Evolutionary conservation across 1,139 yeast genomes (phyloP).

Genomic region (Lipomyces yarrowii): DNA sequence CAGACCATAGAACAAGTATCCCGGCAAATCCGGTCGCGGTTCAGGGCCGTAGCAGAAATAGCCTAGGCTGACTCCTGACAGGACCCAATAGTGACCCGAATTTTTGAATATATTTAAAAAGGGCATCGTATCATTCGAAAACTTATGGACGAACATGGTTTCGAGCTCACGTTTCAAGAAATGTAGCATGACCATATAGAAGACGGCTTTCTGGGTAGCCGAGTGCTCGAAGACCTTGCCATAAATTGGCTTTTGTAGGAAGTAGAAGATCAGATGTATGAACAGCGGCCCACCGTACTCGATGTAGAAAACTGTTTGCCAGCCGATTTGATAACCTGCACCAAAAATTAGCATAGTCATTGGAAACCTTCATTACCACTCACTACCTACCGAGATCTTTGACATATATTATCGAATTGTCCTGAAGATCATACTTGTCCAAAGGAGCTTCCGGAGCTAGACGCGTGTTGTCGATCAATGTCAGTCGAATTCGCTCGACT

Average conservation of each 20-base stretch:
- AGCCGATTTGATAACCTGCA: conserved; percentile 61
- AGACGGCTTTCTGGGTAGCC: conserved; percentile 57
- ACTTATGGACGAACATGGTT: conserved; percentile 78
- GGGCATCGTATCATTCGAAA: conserved; percentile 93
- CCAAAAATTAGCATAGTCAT: background rate
- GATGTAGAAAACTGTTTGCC: conserved; percentile 83
- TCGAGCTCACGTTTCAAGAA: conserved; percentile 87
- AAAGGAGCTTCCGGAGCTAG: conserved; percentile 20
- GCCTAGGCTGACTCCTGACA: conserved; percentile 75
- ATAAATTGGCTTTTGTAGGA: conserved; percentile 44
- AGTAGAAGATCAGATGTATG: conserved; percentile 73
- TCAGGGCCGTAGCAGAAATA: conserved; percentile 70
- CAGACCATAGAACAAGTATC: conserved; percentile 33
- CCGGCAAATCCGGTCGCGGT: conserved; percentile 13
- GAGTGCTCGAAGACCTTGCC: conserved; percentile 47
- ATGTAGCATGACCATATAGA: conserved; percentile 64
- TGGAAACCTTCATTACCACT: background rate
- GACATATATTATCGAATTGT: conserved; percentile 28
- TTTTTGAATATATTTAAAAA: conserved; percentile 82
- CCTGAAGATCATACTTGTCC: conserved; percentile 31
- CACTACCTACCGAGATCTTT: conserved; percentile 32
- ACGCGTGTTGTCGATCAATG: conserved; percentile 29
- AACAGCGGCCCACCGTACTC: conserved; percentile 90
- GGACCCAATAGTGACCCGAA: conserved; percentile 86
- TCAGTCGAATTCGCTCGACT: conserved; percentile 28